Evolutionary conservation across 495 filamentous ascomycete genomes (phyloP).

Genomic region (Talaromyces thailandensis): DNA sequence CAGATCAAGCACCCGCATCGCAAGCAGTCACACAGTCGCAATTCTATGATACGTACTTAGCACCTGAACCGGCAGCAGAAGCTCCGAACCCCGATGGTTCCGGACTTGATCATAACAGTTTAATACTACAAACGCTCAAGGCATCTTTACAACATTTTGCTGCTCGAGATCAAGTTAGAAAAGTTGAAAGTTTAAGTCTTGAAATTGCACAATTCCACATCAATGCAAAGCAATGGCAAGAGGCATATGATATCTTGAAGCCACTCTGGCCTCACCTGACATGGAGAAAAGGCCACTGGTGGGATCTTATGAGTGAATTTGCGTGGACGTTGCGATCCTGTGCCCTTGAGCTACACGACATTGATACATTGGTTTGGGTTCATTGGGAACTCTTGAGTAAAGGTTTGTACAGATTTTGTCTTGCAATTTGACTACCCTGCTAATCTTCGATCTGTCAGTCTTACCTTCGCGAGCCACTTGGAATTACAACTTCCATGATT

Average conservation of each 20-base stretch:
- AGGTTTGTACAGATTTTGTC: conserved; percentile 37
- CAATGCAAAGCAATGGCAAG: conserved; percentile 49
- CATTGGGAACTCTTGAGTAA: conserved; percentile 74
- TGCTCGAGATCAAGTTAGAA: conserved; percentile 50
- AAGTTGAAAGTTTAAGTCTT: conserved; percentile 59
- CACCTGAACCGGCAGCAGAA: conserved; percentile 66
- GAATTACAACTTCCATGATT: conserved; percentile 66
- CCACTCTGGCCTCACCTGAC: conserved; percentile 64
- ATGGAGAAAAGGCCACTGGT: conserved; percentile 78
- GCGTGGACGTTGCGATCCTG: conserved; percentile 67
- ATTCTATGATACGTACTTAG: conserved; percentile 80
- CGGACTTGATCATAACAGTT: conserved; percentile 53
- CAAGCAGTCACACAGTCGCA: conserved; percentile 58
- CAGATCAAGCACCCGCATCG: conserved; percentile 57
- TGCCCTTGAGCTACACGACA: conserved; percentile 53
- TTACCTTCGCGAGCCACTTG: conserved; percentile 52
- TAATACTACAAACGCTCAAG: conserved; percentile 53
- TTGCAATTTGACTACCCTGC: not conserved
- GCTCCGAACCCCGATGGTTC: conserved; percentile 40
- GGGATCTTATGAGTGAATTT: conserved; percentile 61
- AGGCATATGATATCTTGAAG: conserved; percentile 56
- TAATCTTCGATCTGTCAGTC: conserved; percentile 24
- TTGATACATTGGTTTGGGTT: conserved; percentile 60
- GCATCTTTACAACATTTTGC: conserved; percentile 58
- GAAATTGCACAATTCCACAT: conserved; percentile 63